Percentiles rank a stretch among this genome's conserved stretches.
phyloP scores from a whole-genome alignment of 371 early-diverging fungal genomes.

The Batkoa obscura region DNA sequence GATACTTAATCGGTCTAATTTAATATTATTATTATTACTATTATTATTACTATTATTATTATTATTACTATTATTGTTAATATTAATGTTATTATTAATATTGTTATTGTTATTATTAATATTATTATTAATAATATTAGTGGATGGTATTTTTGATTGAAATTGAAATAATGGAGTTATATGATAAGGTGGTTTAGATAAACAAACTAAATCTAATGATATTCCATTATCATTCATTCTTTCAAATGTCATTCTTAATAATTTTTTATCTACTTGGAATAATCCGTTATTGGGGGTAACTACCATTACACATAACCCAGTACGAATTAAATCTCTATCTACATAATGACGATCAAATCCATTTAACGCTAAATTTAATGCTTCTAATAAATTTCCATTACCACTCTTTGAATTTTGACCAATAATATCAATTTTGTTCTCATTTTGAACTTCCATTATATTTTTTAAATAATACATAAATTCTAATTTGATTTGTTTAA shows the following conservation, averaged over 20 bases:
- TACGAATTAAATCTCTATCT: slow-evolving; percentile 78
- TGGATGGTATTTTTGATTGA: slow-evolving; percentile 17
- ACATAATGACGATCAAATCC: slow-evolving; percentile 83
- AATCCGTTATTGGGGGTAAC: slow-evolving; percentile 78
- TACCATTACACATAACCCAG: slow-evolving; percentile 79
- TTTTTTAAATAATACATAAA: slow-evolving; percentile 58
- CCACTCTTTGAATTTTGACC: slow-evolving; percentile 56
- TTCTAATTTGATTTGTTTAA: slow-evolving; percentile 61
- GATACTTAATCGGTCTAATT: slow-evolving; percentile 10
- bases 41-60: no score
- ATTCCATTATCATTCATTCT: slow-evolving; percentile 88
- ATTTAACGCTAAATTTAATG: slow-evolving; percentile 86
- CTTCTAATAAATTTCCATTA: slow-evolving; percentile 87
- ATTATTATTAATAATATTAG: no score
- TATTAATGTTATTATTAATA: no score
- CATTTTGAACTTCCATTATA: slow-evolving; percentile 41
- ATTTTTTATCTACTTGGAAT: slow-evolving; percentile 62
- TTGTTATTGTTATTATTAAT: no score
- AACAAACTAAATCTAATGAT: slow-evolving; percentile 79
- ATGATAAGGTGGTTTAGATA: slow-evolving; percentile 72
- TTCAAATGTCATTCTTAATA: slow-evolving; percentile 78
- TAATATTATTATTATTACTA: slow-evolving; percentile 4
- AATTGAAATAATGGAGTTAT: slow-evolving; percentile 76
- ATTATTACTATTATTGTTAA: no score
- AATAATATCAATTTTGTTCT: slow-evolving; percentile 23